Conservation (phyloP, 768 basidiomycete genomes). For the Neoboletus magnificus region DNA sequence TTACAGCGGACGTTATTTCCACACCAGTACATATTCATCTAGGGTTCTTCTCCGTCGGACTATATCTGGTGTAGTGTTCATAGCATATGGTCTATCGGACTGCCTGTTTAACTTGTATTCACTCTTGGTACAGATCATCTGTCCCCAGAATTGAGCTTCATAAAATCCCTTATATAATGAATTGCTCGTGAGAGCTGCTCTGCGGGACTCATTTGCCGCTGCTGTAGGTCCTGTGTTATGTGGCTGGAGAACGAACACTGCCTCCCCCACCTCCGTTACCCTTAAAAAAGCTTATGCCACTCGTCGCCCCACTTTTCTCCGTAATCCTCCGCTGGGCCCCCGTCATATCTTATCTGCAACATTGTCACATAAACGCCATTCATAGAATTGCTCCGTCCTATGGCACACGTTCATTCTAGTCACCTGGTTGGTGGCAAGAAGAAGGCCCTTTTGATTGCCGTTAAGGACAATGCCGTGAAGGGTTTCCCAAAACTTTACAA, state of each 20-base stretch:
- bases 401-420: constrained; percentile 2
- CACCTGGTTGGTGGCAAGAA: constrained; percentile 1
- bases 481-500: constrained; percentile 1
- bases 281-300: background rate
- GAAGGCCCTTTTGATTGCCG: constrained; percentile 26
- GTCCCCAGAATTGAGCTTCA: background rate
- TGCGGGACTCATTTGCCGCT: background rate
- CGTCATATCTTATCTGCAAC: constrained; percentile 13
- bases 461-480: constrained; percentile 1
- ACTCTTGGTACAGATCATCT: background rate
- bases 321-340: background rate
- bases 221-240: constrained; percentile 13
- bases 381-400: background rate
- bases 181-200: background rate
- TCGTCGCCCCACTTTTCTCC: background rate
- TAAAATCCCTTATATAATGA: background rate
- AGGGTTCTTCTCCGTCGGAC: constrained; percentile 1
- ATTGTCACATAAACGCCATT: background rate
- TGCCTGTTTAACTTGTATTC: constrained; percentile 1
- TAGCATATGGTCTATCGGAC: background rate
- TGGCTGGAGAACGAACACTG: background rate
- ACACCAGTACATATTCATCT: background rate
- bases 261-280: background rate
- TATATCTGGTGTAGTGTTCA: constrained; percentile 6
- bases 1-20: constrained; percentile 4